These are phyloP conservation scores for Novymonas esmeraldas DNA, from an alignment of 208 protist genomes.

Conservation along the genomic window DNA sequence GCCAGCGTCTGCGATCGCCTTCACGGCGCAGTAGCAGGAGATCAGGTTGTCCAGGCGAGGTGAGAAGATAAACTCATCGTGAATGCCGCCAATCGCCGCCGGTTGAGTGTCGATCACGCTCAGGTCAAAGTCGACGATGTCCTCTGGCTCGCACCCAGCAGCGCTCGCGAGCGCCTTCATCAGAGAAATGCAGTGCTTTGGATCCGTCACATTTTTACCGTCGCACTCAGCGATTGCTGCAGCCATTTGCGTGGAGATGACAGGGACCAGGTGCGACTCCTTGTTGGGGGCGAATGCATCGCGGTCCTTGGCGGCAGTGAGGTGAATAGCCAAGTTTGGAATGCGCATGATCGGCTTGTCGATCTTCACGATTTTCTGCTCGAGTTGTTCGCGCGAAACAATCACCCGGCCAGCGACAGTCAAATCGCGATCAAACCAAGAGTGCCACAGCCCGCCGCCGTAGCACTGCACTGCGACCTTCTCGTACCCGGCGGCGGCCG, in stretches of 20 bases:
- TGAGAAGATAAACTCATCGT: slow-evolving; percentile 96
- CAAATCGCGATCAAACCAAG: slow-evolving; percentile 92
- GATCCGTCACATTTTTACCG: slow-evolving; percentile 9
- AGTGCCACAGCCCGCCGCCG: slow-evolving; percentile 89
- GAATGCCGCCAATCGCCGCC: slow-evolving; percentile 87
- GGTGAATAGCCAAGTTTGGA: slow-evolving; percentile 97
- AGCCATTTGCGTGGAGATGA: slow-evolving; percentile 77
- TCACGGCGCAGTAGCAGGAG: slow-evolving; percentile 93
- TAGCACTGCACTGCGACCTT: slow-evolving; percentile 86
- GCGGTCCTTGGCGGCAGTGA: slow-evolving; percentile 80
- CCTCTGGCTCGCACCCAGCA: slow-evolving; percentile 49
- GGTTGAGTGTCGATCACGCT: slow-evolving; percentile 94
- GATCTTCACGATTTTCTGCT: slow-evolving; percentile 73
- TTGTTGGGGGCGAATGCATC: slow-evolving; percentile 94
- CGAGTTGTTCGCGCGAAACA: slow-evolving; percentile 36
- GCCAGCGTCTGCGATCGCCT: slow-evolving; percentile 67
- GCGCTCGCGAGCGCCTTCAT: slow-evolving; percentile 75
- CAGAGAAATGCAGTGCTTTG: slow-evolving; percentile 72
- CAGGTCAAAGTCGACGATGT: slow-evolving; percentile 97
- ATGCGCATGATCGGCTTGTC: slow-evolving; percentile 94
- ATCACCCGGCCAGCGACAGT: slow-evolving; percentile 88
- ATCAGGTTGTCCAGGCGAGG: slow-evolving; percentile 96
- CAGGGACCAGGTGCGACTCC: slow-evolving; percentile 94
- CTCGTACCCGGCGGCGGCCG: slow-evolving; percentile 40
- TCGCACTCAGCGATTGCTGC: slow-evolving; percentile 24